These are phyloP conservation scores for Talaromyces sp. DNA, from an alignment of 2,329 filamentous ascomycete genomes.

Conservation along the genomic window DNA sequence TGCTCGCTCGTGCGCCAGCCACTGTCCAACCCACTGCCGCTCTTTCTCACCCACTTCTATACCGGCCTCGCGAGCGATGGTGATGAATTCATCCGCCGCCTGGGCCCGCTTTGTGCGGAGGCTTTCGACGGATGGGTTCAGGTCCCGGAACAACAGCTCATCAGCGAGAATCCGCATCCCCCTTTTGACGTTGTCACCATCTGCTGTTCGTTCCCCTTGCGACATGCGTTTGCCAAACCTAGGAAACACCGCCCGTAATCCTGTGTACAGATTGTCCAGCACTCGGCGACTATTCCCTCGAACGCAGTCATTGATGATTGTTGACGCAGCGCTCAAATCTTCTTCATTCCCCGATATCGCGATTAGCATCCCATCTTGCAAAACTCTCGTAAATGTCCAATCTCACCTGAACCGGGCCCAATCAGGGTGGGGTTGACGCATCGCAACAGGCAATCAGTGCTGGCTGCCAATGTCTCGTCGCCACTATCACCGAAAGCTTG, in stretches of 20 bases:
- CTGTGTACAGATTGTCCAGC: slow-evolving; percentile 29
- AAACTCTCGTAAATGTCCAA: neutral
- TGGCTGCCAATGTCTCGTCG: slow-evolving; percentile 33
- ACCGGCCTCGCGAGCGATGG: slow-evolving; percentile 18
- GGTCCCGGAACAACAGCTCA: slow-evolving; percentile 25
- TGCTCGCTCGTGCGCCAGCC: slow-evolving; percentile 37
- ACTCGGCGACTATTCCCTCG: slow-evolving; percentile 28
- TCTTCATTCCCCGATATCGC: slow-evolving; percentile 9
- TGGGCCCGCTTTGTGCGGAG: slow-evolving; percentile 34
- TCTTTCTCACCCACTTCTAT: slow-evolving; percentile 17
- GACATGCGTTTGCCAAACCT: slow-evolving; percentile 23
- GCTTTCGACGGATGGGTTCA: slow-evolving; percentile 30
- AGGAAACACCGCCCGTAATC: slow-evolving; percentile 27
- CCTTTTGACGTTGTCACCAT: slow-evolving; percentile 19
- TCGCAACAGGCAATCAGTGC: slow-evolving; percentile 33
- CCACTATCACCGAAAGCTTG: slow-evolving; percentile 15
- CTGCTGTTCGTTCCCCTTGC: slow-evolving; percentile 12
- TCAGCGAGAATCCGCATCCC: slow-evolving; percentile 23
- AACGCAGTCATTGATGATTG: slow-evolving; percentile 25
- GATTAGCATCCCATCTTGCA: neutral
- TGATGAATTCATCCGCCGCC: slow-evolving; percentile 27
- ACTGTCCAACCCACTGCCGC: slow-evolving; percentile 21
- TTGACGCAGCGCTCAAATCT: slow-evolving; percentile 24
- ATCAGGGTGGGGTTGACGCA: slow-evolving; percentile 28
- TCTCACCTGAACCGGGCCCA: slow-evolving; percentile 21